phyloP scores from a whole-genome alignment of 2,329 filamentous ascomycete genomes.

The Periglandula ipomoeae region DNA sequence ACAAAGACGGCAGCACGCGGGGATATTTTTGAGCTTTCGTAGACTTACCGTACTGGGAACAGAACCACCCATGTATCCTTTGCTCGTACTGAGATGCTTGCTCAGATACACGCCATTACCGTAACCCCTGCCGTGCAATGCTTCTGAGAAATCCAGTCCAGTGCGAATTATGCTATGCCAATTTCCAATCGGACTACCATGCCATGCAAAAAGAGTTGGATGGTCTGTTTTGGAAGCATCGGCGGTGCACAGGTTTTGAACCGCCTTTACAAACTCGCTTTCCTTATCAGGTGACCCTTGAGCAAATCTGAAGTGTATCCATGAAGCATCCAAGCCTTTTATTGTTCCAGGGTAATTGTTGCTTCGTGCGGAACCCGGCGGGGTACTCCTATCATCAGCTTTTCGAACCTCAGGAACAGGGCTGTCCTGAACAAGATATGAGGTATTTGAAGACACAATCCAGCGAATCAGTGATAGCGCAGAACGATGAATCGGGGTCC shows the following conservation, averaged over 20 bases:
- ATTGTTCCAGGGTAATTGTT: background rate
- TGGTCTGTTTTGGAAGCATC: slow-evolving; percentile 26
- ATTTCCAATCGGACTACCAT: slow-evolving; percentile 66
- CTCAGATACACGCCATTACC: slow-evolving; percentile 82
- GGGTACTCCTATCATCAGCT: background rate
- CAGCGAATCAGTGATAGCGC: slow-evolving; percentile 65
- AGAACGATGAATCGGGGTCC: slow-evolving; percentile 52
- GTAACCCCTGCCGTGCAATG: slow-evolving; percentile 56
- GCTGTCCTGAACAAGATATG: slow-evolving; percentile 68
- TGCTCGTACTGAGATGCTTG: slow-evolving; percentile 21
- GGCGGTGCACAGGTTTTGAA: slow-evolving; percentile 33
- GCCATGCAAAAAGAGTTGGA: slow-evolving; percentile 78
- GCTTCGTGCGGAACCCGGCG: no score
- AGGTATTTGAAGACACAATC: slow-evolving; percentile 85
- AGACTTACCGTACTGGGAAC: background rate
- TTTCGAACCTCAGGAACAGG: background rate
- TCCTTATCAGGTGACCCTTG: slow-evolving; percentile 89
- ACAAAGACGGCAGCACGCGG: background rate
- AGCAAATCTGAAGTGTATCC: slow-evolving; percentile 77
- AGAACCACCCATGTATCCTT: background rate
- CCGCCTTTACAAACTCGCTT: slow-evolving; percentile 56
- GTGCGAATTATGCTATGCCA: slow-evolving; percentile 88
- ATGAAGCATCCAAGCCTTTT: slow-evolving; percentile 22
- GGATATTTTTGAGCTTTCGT: no score
- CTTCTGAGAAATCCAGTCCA: slow-evolving; percentile 63